These are phyloP conservation scores for Fusarium torreyae DNA, from an alignment of 2,329 filamentous ascomycete species.

Conservation along the genomic window DNA sequence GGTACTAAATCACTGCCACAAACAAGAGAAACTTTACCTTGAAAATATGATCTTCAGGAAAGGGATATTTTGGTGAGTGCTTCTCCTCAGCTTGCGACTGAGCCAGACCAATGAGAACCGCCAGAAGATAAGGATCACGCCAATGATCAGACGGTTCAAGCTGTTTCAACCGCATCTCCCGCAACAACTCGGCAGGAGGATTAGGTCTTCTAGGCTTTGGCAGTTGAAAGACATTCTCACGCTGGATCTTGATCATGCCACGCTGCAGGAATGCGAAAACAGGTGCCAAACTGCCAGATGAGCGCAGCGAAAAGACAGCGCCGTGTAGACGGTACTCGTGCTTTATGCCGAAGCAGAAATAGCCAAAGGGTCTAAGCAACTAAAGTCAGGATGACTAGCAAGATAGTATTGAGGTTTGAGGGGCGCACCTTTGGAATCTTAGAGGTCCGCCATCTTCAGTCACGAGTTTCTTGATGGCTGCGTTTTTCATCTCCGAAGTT, in stretches of 20 bases:
- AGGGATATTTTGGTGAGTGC: not conserved
- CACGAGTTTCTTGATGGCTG: constrained; percentile 40
- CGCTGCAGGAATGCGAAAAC: constrained; percentile 46
- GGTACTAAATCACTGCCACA: not conserved
- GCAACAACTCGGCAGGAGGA: constrained; percentile 31
- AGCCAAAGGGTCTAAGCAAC: constrained; percentile 39
- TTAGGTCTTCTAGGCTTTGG: constrained; percentile 39
- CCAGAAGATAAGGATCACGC: constrained; percentile 47
- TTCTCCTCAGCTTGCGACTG: constrained; percentile 43
- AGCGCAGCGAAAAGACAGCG: constrained; percentile 34
- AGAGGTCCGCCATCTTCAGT: constrained; percentile 41
- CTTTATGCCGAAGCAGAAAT: constrained; percentile 43
- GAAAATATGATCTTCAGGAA: constrained; percentile 16
- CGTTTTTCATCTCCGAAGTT: constrained; percentile 42
- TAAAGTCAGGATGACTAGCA: not conserved
- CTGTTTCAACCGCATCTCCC: constrained; percentile 36
- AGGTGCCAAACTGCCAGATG: constrained; percentile 14
- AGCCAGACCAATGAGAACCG: constrained; percentile 43
- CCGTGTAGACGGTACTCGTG: constrained; percentile 46
- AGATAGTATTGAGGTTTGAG: fast-evolving
- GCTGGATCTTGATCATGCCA: constrained; percentile 41
- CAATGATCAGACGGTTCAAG: constrained; percentile 40
- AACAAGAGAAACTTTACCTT: constrained; percentile 23
- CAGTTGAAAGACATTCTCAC: constrained; percentile 33
- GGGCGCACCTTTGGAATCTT: constrained; percentile 37